Base-by-base conservation (phyloP, 148 eudicot species). In the Diospyros kaki region DNA sequence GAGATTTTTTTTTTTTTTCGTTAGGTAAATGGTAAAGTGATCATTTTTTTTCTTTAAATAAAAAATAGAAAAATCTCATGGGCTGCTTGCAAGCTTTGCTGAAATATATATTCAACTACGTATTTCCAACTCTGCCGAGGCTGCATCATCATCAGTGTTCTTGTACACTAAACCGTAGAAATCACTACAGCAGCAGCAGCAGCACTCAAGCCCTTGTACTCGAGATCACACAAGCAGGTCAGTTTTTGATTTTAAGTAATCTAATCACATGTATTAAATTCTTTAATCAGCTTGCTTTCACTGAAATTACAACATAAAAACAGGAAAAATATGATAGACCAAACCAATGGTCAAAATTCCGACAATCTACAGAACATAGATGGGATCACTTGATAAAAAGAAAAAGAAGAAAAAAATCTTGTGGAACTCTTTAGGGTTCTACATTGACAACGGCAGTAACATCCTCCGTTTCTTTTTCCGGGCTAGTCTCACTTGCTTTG, bases 381-480 rank as follows among this genome's bases (percentile, higher is more conserved):
- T 44, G 12, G 42, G 51, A 11, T 64, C 13, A 12, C 50, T 44
- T 4, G 58, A 28, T 28, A 28, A 28, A 28, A 28, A 28, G 28
- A 28, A 28, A 28, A 28, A 28, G 28, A 28, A 46, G 62, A 43
- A 64, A 58, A 73, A 13, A 72, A 48, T 48, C 1, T 40, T 45
- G 60, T 44, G 55, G 66, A 14, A 67, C 39, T 72, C 41, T 14
- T 42, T 62, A 44, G 5, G n/a, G 58, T 38, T 44, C 72, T 87
- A 95, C 97, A 95, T 95, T n/a, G 98, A 95, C 61, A 95, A 78
- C 7, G 98, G 98, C 66, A 95, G 94, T 85, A 95, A 97, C 98
- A 95, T 95, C 84, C 98, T 95, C 72, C 97, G 90, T 79, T 90
- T 88, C 91, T 87, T 95, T 88, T 95, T 95, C 82, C 93, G 84